Base-by-base conservation (phyloP, 192 early-diverging fungal genomes). In the Gorgonomyces haynaldii region DNA sequence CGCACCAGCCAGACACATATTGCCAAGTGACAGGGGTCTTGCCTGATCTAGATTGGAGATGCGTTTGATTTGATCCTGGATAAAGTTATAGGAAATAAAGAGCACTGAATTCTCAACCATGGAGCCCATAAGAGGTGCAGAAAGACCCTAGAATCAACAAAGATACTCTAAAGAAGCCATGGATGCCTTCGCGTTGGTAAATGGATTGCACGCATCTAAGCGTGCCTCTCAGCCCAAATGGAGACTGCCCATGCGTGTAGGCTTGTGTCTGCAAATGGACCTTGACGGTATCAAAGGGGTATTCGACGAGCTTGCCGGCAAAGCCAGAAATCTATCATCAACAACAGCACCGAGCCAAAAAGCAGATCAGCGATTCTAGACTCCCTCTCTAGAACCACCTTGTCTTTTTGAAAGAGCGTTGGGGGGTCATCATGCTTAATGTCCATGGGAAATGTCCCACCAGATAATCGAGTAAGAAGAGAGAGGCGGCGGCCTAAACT, bases 91-190 rank as follows among this genome's bases (percentile, higher is more conserved):
- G 8, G 81, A 76, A 25, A 86, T 78, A 55, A 98, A 98, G 29
- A 92, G 68, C 1, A 82, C 70, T 3, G 87, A 86, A 66, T 94
- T 96, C 58, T 96, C 94, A 17, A 90, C 70, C 85, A 98, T 91
- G 1, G 89, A 83, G 0, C 94, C 94, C 1, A 94, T 62, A 15
- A 98, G 62, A 4, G 91, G 94, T 22, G 91, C 86, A 2, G 86
- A 80, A 22, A 98, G 62, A 9, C 95, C 87, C 86, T 89, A 41
- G 27, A 7, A 54, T 26, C 5, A 31, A 45, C 21, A 19, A 19
- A 10, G 25, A 23, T 71, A 88, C 93, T 59, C 83, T 89, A 62
- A 91, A 98, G 32, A 98, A 79, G 2, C 89, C 89, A 31, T 58
- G 52, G 42, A 88, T 61, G 3, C 92, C 92, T 57, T 96, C 89